Percentiles rank a stretch among this genome's conserved stretches.
Evolutionary conservation across 2,329 filamentous ascomycete genomes (phyloP).

Genomic region (Claviceps monticola): DNA sequence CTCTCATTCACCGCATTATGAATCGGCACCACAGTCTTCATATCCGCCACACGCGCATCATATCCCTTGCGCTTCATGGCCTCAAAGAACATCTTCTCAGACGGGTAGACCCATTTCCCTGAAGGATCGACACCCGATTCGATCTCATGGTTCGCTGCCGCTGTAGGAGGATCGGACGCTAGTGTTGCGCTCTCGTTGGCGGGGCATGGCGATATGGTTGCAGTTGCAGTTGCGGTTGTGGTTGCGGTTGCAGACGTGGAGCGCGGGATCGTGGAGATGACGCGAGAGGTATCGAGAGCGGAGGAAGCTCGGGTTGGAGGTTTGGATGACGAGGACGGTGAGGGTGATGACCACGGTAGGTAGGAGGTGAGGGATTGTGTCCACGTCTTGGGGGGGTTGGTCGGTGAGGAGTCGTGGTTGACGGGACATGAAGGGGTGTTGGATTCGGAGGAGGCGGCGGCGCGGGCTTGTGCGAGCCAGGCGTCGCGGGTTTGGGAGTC

Average conservation of each 20-base stretch:
- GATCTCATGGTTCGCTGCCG: slow-evolving; percentile 55
- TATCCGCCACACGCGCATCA: slow-evolving; percentile 56
- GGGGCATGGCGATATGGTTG: slow-evolving; percentile 16
- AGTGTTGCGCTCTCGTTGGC: slow-evolving; percentile 21
- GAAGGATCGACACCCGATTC: slow-evolving; percentile 60
- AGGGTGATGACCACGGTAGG: slow-evolving; percentile 25
- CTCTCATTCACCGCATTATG: slow-evolving; percentile 98
- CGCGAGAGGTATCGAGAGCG: slow-evolving; percentile 50
- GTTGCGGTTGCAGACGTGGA: slow-evolving; percentile 22
- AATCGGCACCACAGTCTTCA: slow-evolving; percentile 86
- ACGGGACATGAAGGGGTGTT: slow-evolving; percentile 20
- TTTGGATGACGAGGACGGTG: slow-evolving; percentile 14
- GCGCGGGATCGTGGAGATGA: slow-evolving; percentile 68
- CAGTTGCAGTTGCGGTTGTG: slow-evolving; percentile 9
- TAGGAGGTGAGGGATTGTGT: slow-evolving; percentile 27
- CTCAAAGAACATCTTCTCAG: slow-evolving; percentile 94
- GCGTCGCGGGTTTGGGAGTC: slow-evolving; percentile 78
- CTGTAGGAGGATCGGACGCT: slow-evolving; percentile 36
- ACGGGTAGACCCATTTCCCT: slow-evolving; percentile 96
- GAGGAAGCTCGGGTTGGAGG: slow-evolving; percentile 6
- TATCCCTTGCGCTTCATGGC: slow-evolving; percentile 88
- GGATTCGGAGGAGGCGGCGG: slow-evolving; percentile 25
- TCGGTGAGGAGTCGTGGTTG: slow-evolving; percentile 14
- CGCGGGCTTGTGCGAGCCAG: slow-evolving; percentile 61
- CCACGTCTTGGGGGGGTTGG: slow-evolving; percentile 25